Percentiles rank a stretch among this genome's conserved stretches.
Evolutionary conservation across 441 rosid genomes (phyloP).

Genomic region (Isatis lusitanica): DNA sequence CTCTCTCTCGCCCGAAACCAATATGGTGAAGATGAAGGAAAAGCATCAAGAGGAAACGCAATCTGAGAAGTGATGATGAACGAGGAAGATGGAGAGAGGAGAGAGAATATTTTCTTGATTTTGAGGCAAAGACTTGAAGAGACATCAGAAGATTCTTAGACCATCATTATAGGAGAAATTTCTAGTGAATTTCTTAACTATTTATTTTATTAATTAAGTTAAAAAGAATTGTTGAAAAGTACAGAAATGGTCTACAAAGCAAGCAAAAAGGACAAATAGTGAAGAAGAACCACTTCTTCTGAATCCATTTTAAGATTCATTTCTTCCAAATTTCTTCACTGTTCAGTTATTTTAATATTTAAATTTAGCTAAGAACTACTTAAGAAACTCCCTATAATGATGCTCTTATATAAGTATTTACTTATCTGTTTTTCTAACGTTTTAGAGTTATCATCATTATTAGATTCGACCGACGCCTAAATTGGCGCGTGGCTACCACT

Average conservation of each 20-base stretch:
- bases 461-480: slow-evolving; percentile 36
- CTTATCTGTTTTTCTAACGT: not conserved
- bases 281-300: too few relatives aligned
- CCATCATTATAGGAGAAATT: too few relatives aligned
- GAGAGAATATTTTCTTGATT: slow-evolving; percentile 15
- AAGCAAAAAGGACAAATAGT: too few relatives aligned
- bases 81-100: slow-evolving; percentile 1
- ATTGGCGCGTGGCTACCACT: slow-evolving; percentile 34
- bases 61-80: slow-evolving; percentile 28
- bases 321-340: too few relatives aligned
- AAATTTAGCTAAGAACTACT: too few relatives aligned
- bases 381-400: too few relatives aligned
- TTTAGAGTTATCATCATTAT: slow-evolving; percentile 28
- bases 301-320: too few relatives aligned
- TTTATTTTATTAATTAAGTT: too few relatives aligned
- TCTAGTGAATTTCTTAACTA: too few relatives aligned
- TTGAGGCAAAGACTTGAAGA: slow-evolving; percentile 37
- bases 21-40: not conserved
- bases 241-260: too few relatives aligned
- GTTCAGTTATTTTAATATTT: too few relatives aligned
- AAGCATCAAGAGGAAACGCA: not conserved
- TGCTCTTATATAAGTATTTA: not conserved
- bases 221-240: too few relatives aligned
- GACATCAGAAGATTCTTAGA: slow-evolving; percentile 32
- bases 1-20: not conserved